A percentile compares a stretch with the other conserved stretches of the same genome.
phyloP scores from a whole-genome alignment of 306 rosid genomes.

The Medicago lupulina region DNA sequence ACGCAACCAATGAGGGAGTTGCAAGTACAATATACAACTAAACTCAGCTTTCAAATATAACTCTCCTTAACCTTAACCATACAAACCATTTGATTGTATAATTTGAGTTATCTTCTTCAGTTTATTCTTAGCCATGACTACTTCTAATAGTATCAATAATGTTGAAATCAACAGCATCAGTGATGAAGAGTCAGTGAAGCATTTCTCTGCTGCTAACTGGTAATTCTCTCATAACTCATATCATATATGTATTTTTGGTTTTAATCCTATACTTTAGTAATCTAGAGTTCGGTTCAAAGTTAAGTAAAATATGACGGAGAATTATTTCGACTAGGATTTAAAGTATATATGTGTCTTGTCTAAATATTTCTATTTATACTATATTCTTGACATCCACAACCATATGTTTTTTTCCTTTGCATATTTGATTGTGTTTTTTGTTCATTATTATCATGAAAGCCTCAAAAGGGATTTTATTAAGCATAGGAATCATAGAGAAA shows the following conservation, averaged over 20 bases:
- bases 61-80: slow-evolving; percentile 31
- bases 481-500: not conserved
- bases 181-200: slow-evolving; percentile 19
- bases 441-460: not conserved
- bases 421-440: not conserved
- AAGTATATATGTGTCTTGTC: not conserved
- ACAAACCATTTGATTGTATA: not conserved
- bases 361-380: not conserved
- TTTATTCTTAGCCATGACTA: slow-evolving; percentile 40
- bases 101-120: not conserved
- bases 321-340: not conserved
- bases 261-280: no score
- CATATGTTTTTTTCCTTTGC: not conserved
- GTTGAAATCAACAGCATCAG: slow-evolving; percentile 19
- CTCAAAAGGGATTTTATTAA: slow-evolving; percentile 19
- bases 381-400: no score
- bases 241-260: not conserved
- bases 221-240: not conserved
- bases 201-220: slow-evolving; percentile 45
- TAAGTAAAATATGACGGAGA: no score
- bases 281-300: no score
- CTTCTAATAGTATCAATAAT: not conserved
- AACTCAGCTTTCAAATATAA: not conserved
- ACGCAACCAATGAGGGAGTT: slow-evolving; percentile 11
- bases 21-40: not conserved